A percentile compares a stretch with the other conserved stretches of the same genome.
Conservation (phyloP, 1,284 basidiomycete species). For the Trametes pubescens region DNA sequence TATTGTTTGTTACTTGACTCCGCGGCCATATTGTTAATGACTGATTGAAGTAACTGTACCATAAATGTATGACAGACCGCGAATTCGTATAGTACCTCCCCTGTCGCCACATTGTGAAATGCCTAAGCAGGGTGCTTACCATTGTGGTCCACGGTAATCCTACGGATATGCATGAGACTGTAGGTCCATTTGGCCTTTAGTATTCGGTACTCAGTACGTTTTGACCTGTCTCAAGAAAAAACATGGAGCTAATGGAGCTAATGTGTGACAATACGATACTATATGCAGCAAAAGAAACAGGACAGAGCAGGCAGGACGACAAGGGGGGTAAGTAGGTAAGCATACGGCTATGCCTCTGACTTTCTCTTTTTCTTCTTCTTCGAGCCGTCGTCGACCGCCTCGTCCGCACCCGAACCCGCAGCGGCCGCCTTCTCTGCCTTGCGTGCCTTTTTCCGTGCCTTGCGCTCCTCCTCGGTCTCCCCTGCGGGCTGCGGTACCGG, state of each 20-base stretch:
- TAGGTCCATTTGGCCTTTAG: too few species aligned
- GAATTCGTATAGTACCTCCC: too few species aligned
- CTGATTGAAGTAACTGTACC: too few species aligned
- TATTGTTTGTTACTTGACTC: too few species aligned
- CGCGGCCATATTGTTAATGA: too few species aligned
- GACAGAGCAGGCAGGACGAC: constrained; percentile 15
- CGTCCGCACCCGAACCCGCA: constrained; percentile 52
- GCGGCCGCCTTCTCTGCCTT: constrained; percentile 75
- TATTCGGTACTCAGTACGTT: too few species aligned
- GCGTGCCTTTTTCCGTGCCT: constrained; percentile 74
- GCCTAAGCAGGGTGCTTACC: too few species aligned
- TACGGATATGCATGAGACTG: too few species aligned
- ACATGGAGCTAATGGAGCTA: not conserved
- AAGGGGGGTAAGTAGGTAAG: not conserved
- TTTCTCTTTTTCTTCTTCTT: constrained; percentile 80
- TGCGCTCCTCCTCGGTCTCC: constrained; percentile 77
- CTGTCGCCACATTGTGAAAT: too few species aligned
- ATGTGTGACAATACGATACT: constrained; percentile 14
- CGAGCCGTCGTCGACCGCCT: constrained; percentile 49
- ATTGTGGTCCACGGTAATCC: too few species aligned
- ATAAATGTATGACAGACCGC: too few species aligned
- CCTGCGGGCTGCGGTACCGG: constrained; percentile 45
- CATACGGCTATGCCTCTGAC: constrained; percentile 51
- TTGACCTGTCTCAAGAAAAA: too few species aligned
- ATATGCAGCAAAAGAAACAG: constrained; percentile 29